Percentiles rank a stretch among this genome's conserved stretches.
Evolutionary conservation across 805 yeast genomes (phyloP).

Genomic region (Lipomyces spencermartinsiae): DNA sequence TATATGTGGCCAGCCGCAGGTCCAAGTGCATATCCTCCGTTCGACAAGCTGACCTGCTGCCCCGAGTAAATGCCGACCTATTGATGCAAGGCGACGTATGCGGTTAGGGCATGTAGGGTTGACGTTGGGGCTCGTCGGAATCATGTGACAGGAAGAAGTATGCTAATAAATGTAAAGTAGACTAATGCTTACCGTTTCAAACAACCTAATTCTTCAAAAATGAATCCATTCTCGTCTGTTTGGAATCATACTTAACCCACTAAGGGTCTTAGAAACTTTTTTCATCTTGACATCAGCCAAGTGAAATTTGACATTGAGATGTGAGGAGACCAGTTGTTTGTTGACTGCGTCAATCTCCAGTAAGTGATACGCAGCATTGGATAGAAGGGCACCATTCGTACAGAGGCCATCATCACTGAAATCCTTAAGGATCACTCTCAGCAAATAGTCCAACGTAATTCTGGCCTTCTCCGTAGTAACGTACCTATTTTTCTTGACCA

Average conservation of each 20-base stretch:
- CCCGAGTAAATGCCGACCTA: too few species aligned
- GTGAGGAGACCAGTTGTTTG: neutral
- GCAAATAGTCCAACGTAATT: conserved; percentile 11
- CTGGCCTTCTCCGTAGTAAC: too few species aligned
- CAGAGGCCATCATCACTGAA: neutral
- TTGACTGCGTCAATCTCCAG: conserved; percentile 16
- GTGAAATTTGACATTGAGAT: conserved; percentile 14
- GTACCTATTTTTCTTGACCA: too few species aligned
- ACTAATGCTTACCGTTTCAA: conserved; percentile 16
- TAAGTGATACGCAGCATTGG: conserved; percentile 27
- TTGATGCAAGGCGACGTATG: too few species aligned
- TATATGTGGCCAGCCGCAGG: too few species aligned
- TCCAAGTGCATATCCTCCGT: too few species aligned
- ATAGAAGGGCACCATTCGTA: neutral
- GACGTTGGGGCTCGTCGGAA: too few species aligned
- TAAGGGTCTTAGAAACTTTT: neutral
- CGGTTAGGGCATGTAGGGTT: too few species aligned
- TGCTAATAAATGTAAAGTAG: neutral
- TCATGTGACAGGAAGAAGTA: conserved; percentile 17
- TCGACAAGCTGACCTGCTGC: too few species aligned
- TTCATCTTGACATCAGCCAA: conserved; percentile 4
- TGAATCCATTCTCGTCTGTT: conserved; percentile 23
- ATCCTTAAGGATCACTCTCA: conserved; percentile 16
- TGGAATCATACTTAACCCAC: conserved; percentile 21
- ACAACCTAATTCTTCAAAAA: conserved; percentile 12